Evolutionary conservation across 1,139 yeast species (phyloP), one percentile per base, ranked within the genome.

Genomic region (Saccharomyces hybrid): DNA sequence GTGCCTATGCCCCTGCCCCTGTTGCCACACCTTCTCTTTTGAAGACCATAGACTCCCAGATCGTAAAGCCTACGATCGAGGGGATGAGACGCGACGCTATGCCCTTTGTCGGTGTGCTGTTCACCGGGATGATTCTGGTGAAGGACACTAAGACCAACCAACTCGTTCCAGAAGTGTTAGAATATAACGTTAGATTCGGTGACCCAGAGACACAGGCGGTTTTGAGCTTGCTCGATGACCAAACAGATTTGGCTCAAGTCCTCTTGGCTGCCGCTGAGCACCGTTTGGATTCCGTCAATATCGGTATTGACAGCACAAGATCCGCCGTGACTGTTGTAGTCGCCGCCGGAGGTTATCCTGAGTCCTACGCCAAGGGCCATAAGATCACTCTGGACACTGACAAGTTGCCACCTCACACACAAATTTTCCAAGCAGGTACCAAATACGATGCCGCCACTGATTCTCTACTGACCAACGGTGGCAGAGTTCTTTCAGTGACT

Each of bases 181-280:
- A 95, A 74, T 95, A 95, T 75, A 95, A 95, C 64, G 97, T 93
- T 53, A 83, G 99, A 74, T 95, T 95, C 64, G 99, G 99, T 59
- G 99, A 95, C 72, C 99, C 99, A 62, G 99, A 95, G 75, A 93
- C 98, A 47, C 99, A 95, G 75, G 88, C 97, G 4, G 96, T 93
- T 34, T 78, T 95, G 67, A 97, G 97, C n/a, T 78, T 95, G 66
- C 77, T 95, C 61, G 73, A 84, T 20, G 82, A 84, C 47, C 91
- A 88, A 57, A 86, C 96, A 25, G 99, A 95, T 73, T 79, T 95
- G 66, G 95, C 97, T 47, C 89, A 90, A 71, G 84, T 93, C 49
- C 82, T 95, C 81, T 75, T 91, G 58, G 99, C 98, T 51, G 87
- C 96, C 63, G 96, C 95, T 52, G 97, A 93, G 70, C 96, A 88